Evolutionary conservation across 192 early-diverging fungal genomes (phyloP).

Genomic region (Gryganskiella cystojenkinii): DNA sequence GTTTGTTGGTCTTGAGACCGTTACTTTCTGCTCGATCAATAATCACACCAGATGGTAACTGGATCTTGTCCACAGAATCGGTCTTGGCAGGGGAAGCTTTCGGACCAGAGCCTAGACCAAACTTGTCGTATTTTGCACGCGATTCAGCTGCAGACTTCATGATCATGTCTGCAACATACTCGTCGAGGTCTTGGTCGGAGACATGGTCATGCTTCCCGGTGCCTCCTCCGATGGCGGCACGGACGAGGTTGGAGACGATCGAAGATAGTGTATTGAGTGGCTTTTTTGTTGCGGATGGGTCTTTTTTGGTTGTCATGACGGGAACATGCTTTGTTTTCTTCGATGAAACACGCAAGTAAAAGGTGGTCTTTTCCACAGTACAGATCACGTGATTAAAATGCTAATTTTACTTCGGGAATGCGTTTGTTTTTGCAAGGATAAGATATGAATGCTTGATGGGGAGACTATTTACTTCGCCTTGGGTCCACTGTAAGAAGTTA

Average conservation of each 20-base stretch:
- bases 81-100: conserved; percentile 47
- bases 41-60: conserved; percentile 9
- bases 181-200: conserved; percentile 63
- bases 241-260: conserved; percentile 54
- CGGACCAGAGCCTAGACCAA: conserved; percentile 30
- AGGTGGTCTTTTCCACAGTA: no score
- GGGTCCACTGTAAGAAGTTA: conserved; percentile 27
- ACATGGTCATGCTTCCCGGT: conserved; percentile 26
- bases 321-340: no score
- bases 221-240: conserved; percentile 58
- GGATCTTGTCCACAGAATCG: conserved; percentile 7
- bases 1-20: conserved; percentile 64
- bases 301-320: no score
- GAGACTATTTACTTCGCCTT: conserved; percentile 27
- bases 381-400: no score
- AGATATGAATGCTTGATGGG: no score
- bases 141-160: conserved; percentile 56
- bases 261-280: not conserved
- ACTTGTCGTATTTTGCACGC: conserved; percentile 46
- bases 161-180: conserved; percentile 66
- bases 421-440: no score
- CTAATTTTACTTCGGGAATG: no score
- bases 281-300: no score
- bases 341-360: no score
- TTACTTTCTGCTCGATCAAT: conserved; percentile 49